Base-by-base conservation (phyloP, 2,329 filamentous ascomycete species). In the Phaeosphaeria sp. region DNA sequence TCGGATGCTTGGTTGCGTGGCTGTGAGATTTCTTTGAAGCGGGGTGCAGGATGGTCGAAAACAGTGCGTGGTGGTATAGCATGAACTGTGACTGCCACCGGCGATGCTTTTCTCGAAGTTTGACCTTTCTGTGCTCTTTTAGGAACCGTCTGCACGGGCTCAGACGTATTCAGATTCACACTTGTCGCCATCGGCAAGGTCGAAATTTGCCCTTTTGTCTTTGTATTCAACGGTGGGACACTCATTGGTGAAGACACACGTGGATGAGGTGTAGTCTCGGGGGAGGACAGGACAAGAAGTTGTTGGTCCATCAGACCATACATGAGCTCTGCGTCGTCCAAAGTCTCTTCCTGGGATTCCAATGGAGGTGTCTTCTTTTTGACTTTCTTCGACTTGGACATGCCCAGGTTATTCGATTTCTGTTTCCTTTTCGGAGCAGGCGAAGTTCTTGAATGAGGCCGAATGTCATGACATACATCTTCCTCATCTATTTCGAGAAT, bases 231-330 rank as follows among this genome's bases (percentile, higher is more conserved):
- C n/a, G 46, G 50, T 2, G 46, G 27, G 15, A 23, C 30, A 22
- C 53, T 54, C 7, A 47, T 10, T 21, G 18, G 39, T n/a, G 59
- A 52, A n/a, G 60, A 50, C 5, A 56, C 57, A 6, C 50, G 46
- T 9, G 54, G 18, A 46, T 49, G 46, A 18, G 27, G 30, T 18
- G 59, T 33, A 11, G 44, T 52, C 21, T 55, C 49, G 9, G 68
- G 58, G 7, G 55, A 62, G 9, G 66, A 60, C 11, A 54, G 36
- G 4, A 71, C 50, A 2, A 66, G 25, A 4, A 77, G 52, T 41
- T 65, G 66, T 46, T 72, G 65, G 54, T 76, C 72, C 66, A 76
- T 65, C 25, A 72, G 42, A 3, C 71, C 66, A 59, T 72, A 65
- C 3, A 72, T 50, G 5, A 68, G 18, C 46, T 71, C 67, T 55